Evolutionary conservation across 768 basidiomycete species (phyloP).

Genomic region (Suillus placidus): DNA sequence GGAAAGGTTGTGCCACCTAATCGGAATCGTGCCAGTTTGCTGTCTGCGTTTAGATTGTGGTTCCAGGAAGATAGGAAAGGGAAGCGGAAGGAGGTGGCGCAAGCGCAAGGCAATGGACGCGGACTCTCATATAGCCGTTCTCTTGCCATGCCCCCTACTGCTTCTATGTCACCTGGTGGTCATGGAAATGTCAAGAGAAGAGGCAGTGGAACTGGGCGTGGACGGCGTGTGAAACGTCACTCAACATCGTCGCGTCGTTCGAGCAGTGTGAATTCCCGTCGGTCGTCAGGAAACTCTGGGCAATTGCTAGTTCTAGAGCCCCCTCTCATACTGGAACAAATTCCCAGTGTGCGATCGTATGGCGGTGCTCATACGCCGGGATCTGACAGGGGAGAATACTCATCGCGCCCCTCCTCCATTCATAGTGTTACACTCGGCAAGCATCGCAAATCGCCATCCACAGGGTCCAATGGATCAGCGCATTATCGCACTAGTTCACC

Average conservation of each 20-base stretch:
- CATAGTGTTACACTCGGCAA: slow-evolving; percentile 70
- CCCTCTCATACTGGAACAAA: slow-evolving; percentile 47
- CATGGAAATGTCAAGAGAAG: slow-evolving; percentile 52
- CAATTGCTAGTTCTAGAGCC: slow-evolving; percentile 57
- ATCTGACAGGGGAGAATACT: slow-evolving; percentile 77
- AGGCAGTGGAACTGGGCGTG: slow-evolving; percentile 46
- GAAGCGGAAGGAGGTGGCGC: slow-evolving; percentile 64
- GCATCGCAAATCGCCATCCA: slow-evolving; percentile 76
- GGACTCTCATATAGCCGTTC: slow-evolving; percentile 31
- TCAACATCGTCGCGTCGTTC: slow-evolving; percentile 84
- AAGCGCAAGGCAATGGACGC: slow-evolving; percentile 24
- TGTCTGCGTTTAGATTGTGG: slow-evolving; percentile 88
- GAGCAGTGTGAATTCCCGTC: slow-evolving; percentile 86
- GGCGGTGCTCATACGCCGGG: slow-evolving; percentile 87
- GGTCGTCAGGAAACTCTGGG: slow-evolving; percentile 60
- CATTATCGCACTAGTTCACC: slow-evolving; percentile 73
- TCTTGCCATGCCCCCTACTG: slow-evolving; percentile 24
- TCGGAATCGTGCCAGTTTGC: slow-evolving; percentile 75
- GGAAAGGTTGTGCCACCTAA: slow-evolving; percentile 40
- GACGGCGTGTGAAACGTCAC: slow-evolving; percentile 65
- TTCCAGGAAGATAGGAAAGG: slow-evolving; percentile 91
- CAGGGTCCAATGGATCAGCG: slow-evolving; percentile 73
- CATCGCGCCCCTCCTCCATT: slow-evolving; percentile 84
- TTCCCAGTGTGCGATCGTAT: slow-evolving; percentile 69
- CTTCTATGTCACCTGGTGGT: slow-evolving; percentile 32